These are phyloP conservation scores for Talaromyces sp. DNA, from an alignment of 2,329 filamentous ascomycete genomes.

Conservation along the genomic window DNA sequence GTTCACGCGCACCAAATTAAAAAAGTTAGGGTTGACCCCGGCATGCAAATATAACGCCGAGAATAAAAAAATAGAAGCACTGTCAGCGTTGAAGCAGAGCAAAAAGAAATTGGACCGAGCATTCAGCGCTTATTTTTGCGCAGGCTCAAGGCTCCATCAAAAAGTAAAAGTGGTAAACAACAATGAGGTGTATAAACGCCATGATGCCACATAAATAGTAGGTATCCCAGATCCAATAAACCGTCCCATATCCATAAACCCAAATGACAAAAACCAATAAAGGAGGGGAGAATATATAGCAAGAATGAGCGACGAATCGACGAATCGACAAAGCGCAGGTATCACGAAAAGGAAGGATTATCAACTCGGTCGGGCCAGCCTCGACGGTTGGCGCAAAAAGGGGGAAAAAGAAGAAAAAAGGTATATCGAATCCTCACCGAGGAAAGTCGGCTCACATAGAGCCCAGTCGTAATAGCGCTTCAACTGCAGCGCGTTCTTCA, in stretches of 20 bases:
- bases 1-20: constrained; percentile 3
- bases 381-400: constrained; percentile 1
- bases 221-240: constrained; percentile 14
- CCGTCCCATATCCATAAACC: constrained; percentile 7
- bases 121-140: constrained; percentile 15
- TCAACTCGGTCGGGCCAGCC: constrained; percentile 3
- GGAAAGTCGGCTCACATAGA: constrained; percentile 36
- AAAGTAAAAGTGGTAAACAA: neutral
- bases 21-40: neutral
- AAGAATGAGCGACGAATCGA: neutral
- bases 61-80: constrained; percentile 1
- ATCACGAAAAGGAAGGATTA: neutral
- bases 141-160: constrained; percentile 14
- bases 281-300: neutral
- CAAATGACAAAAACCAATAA: neutral
- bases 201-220: constrained; percentile 13
- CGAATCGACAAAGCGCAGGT: neutral
- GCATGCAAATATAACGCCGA: neutral
- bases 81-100: constrained; percentile 1
- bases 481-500: constrained; percentile 46
- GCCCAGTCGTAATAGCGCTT: constrained; percentile 45
- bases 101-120: constrained; percentile 12
- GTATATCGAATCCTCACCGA: neutral
- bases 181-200: constrained; percentile 11
- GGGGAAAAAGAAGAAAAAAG: constrained; percentile 1